A percentile compares a stretch with the other conserved stretches of the same genome.
phyloP scores from a whole-genome alignment of 2,329 filamentous ascomycete species.

The Mycosphaerella sp. region DNA sequence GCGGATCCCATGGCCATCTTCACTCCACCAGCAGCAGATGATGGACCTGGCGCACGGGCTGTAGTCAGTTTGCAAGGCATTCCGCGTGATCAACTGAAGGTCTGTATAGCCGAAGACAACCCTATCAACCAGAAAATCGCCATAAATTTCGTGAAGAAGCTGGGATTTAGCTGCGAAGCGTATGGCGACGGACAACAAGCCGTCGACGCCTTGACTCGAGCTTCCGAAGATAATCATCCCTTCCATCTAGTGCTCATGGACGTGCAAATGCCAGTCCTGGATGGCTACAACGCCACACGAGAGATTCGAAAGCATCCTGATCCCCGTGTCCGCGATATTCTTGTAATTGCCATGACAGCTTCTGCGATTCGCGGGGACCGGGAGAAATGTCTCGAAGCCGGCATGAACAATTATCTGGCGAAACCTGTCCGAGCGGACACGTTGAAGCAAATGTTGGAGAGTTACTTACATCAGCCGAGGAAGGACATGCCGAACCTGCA shows the following conservation, averaged over 20 bases:
- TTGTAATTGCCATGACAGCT: slow-evolving; percentile 98
- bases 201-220: slow-evolving; percentile 73
- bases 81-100: slow-evolving; percentile 68
- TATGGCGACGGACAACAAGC: slow-evolving; percentile 87
- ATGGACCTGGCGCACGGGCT: slow-evolving; percentile 27
- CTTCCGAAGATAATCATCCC: slow-evolving; percentile 63
- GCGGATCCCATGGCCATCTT: slow-evolving; percentile 53
- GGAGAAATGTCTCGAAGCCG: slow-evolving; percentile 89
- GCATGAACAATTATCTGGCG: slow-evolving; percentile 96
- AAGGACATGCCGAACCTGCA: slow-evolving; percentile 42
- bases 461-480: slow-evolving; percentile 52
- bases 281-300: slow-evolving; percentile 86
- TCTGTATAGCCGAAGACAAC: slow-evolving; percentile 95
- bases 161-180: slow-evolving; percentile 81
- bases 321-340: slow-evolving; percentile 68
- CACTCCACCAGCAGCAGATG: slow-evolving; percentile 44
- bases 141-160: slow-evolving; percentile 77
- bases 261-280: slow-evolving; percentile 89
- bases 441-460: slow-evolving; percentile 73
- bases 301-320: slow-evolving; percentile 71
- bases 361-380: slow-evolving; percentile 89
- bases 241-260: slow-evolving; percentile 95
- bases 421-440: slow-evolving; percentile 90
- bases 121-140: slow-evolving; percentile 92
- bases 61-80: slow-evolving; percentile 64